phyloP scores from a whole-genome alignment of 2,329 filamentous ascomycete species.

The Colletotrichum sp. region DNA sequence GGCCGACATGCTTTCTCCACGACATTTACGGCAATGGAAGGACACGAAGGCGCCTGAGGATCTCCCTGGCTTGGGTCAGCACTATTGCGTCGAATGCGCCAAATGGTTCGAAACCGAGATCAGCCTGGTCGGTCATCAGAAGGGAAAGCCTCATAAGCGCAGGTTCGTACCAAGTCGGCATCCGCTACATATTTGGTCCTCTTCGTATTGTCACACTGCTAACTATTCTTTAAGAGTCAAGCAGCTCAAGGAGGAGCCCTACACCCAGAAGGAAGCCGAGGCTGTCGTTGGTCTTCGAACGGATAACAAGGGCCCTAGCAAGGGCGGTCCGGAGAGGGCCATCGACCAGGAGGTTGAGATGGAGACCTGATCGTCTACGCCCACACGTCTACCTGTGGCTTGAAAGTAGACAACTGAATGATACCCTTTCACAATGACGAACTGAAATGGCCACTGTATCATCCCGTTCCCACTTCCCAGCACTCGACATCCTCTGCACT shows the following conservation, averaged over 20 bases:
- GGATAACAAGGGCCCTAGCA: conserved; percentile 62
- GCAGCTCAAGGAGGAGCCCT: conserved; percentile 81
- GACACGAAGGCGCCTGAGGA: conserved; percentile 83
- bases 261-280: conserved; percentile 85
- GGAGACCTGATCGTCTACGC: conserved; percentile 18
- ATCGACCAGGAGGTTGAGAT: conserved; percentile 44
- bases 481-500: not conserved
- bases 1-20: conserved; percentile 77
- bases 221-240: conserved; percentile 69
- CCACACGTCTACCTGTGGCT: not conserved
- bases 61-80: conserved; percentile 81
- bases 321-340: conserved; percentile 27
- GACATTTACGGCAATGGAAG: conserved; percentile 82
- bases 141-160: conserved; percentile 93
- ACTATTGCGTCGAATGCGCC: conserved; percentile 91
- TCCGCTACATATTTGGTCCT: not conserved
- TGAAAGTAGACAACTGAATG: conserved; percentile 4
- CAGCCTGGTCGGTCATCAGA: conserved; percentile 76
- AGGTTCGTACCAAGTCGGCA: conserved; percentile 55
- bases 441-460: not conserved
- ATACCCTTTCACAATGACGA: conserved; percentile 14
- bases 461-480: not conserved
- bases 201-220: not conserved
- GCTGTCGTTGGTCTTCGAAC: conserved; percentile 75
- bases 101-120: conserved; percentile 93